Conservation (phyloP, 345 rosid genomes). For the Noccaea bulbosa region DNA sequence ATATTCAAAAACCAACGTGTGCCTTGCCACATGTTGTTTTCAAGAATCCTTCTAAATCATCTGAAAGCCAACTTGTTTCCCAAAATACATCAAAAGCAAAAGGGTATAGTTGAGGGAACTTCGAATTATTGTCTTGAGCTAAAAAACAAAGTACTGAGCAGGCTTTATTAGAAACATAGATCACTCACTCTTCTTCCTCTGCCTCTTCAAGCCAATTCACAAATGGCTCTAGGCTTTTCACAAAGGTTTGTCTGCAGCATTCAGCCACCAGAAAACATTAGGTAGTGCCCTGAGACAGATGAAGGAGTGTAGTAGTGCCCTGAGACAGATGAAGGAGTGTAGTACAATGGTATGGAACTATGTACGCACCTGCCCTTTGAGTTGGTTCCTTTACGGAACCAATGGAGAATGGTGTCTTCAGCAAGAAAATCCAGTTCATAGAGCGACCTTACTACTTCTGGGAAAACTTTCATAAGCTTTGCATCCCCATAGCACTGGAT, state of each 20-base stretch:
- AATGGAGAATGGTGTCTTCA: slow-evolving; percentile 88
- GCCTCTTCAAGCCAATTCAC: slow-evolving; percentile 99
- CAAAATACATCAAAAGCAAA: not conserved
- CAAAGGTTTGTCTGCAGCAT: slow-evolving; percentile 76
- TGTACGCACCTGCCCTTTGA: slow-evolving; percentile 73
- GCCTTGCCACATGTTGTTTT: no score
- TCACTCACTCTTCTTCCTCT: slow-evolving; percentile 83
- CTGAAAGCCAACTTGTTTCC: no score
- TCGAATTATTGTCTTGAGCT: not conserved
- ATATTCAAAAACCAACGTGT: no score
- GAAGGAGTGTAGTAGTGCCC: no score
- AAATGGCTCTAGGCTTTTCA: slow-evolving; percentile 89
- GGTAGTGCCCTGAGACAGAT: not conserved
- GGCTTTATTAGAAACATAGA: not conserved
- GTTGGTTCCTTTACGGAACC: slow-evolving; percentile 92
- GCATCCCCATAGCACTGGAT: slow-evolving; percentile 99
- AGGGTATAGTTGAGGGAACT: not conserved
- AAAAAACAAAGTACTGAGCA: not conserved
- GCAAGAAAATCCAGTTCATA: slow-evolving; percentile 96
- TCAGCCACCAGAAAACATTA: slow-evolving; percentile 1
- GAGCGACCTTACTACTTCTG: slow-evolving; percentile 82
- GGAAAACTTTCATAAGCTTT: slow-evolving; percentile 95
- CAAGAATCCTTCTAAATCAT: no score
- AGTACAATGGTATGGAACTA: not conserved
- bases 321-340: not conserved